Conservation (phyloP, 495 filamentous ascomycete species). For the Hypoxylon rickii region DNA sequence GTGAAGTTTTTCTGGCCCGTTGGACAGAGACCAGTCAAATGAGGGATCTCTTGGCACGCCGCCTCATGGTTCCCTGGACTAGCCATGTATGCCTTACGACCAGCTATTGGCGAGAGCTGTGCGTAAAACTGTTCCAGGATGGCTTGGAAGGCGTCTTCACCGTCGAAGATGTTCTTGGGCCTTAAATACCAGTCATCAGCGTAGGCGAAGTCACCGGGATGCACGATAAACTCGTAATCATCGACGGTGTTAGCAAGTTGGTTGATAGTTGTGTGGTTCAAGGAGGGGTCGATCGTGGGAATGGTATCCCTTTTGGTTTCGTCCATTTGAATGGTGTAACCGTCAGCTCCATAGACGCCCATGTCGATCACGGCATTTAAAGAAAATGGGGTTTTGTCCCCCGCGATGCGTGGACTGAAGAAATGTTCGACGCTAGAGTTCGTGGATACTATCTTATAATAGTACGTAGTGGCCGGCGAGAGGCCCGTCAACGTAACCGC, state of each 20-base stretch:
- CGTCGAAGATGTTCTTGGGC: conserved; percentile 47
- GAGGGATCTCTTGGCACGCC: conserved; percentile 47
- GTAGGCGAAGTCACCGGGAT: conserved; percentile 58
- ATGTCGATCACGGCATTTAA: conserved; percentile 51
- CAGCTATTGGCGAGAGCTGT: conserved; percentile 49
- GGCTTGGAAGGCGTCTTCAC: conserved; percentile 48
- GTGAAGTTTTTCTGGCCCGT: conserved; percentile 65
- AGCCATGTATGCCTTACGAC: conserved; percentile 51
- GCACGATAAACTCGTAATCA: conserved; percentile 63
- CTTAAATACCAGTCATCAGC: conserved; percentile 54
- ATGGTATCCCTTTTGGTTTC: conserved; percentile 58
- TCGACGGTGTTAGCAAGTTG: conserved; percentile 59
- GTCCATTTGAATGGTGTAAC: conserved; percentile 56
- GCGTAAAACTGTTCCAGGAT: conserved; percentile 51
- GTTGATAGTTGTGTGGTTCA: conserved; percentile 66
- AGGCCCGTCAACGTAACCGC: conserved; percentile 42
- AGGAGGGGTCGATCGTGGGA: conserved; percentile 56
- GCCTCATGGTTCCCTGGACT: conserved; percentile 53
- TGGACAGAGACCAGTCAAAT: conserved; percentile 52
- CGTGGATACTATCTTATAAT: conserved; percentile 58
- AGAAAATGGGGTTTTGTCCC: conserved; percentile 48
- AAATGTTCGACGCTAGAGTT: conserved; percentile 62
- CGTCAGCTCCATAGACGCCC: conserved; percentile 59
- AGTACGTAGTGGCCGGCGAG: conserved; percentile 48
- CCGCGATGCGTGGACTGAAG: conserved; percentile 55